Percentiles rank a stretch among this genome's conserved stretches.
These are phyloP conservation scores for Vanderwaltozyma tropicalis DNA, from an alignment of 805 yeast species.

Conservation along the genomic window DNA sequence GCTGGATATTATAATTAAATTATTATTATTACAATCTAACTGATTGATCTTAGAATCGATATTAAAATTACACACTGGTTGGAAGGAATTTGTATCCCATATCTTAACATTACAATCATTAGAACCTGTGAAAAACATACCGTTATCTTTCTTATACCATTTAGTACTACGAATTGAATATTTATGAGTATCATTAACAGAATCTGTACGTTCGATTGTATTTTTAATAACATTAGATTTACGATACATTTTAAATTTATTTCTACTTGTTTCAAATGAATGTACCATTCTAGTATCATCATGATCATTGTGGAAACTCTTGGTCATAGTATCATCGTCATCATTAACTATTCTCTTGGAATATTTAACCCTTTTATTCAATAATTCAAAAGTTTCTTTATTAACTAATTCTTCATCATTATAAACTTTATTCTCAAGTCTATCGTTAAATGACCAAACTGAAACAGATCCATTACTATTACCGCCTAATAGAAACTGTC, in stretches of 20 bases:
- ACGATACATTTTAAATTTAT: conserved; percentile 16
- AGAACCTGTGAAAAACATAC: conserved; percentile 74
- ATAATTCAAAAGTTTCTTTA: not conserved
- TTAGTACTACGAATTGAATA: conserved; percentile 63
- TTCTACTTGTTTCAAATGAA: conserved; percentile 13
- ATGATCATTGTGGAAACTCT: not conserved
- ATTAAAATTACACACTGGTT: conserved; percentile 57
- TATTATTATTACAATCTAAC: conserved; percentile 39
- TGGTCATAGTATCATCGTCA: not conserved
- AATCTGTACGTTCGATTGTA: not conserved
- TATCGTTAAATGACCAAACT: conserved; percentile 23
- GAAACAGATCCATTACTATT: conserved; percentile 30
- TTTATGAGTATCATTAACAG: conserved; percentile 7
- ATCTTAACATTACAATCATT: conserved; percentile 67
- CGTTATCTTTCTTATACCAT: conserved; percentile 90
- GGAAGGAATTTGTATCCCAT: conserved; percentile 67
- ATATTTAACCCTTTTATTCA: conserved; percentile 17
- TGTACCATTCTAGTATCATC: conserved; percentile 9
- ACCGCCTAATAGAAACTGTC: conserved; percentile 13
- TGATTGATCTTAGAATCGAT: conserved; percentile 53
- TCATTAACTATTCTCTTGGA: conserved; percentile 3
- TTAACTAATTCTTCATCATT: conserved; percentile 18
- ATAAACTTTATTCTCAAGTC: conserved; percentile 9
- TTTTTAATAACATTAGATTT: conserved; percentile 5
- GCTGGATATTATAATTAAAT: conserved; percentile 54